Base-by-base conservation (phyloP, 768 basidiomycete species). In the Krasilnikovozyma curviuscula region DNA sequence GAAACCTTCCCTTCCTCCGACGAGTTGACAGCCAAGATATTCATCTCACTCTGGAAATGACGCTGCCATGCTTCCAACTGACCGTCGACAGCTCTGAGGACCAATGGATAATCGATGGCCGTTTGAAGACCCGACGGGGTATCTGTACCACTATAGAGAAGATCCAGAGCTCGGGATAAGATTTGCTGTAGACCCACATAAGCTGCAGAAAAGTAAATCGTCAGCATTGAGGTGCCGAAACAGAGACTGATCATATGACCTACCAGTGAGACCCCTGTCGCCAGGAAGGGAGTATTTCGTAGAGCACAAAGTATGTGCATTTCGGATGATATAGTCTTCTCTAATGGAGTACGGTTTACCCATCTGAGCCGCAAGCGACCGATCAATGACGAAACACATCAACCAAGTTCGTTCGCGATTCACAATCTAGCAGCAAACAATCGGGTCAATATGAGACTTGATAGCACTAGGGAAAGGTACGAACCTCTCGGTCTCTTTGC, bases 351-450 rank as follows among this genome's bases (percentile, higher is more conserved):
- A 77, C 3, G 91, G 91, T 66, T 93, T 95, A 37, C 89, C 89
- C 85, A 95, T 85, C 66, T 91, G 88, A 0, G 89, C 83, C 56
- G 85, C 83, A 50, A 81, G 73, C 57, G 86, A 91, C 53, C 85
- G 72, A 62, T 95, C 89, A 29, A 93, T 70, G 48, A 73, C 73
- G 62, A 78, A 88, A 58, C 83, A 86, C 50, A 85, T 50, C 42
- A 93, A 68, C 93, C 93, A 98, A 8, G 86, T 85, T 40, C 93
- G 69, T 65, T 97, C 89, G 38, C 93, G 76, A 63, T 95, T 98
- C 65, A 83, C 79, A 12, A 93, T 77, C 67, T 97, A 83, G 12
- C 43, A 64, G 12, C 25, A 21, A 29, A 5, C 18, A 44, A 23
- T 3, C 24, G 21, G 7, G 19, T n/a, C n/a, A n/a, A n/a, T n/a